Evolutionary conservation across 768 basidiomycete genomes (phyloP), one percentile per base, ranked within the genome.

Genomic region (Phlegmacium glaucopus): DNA sequence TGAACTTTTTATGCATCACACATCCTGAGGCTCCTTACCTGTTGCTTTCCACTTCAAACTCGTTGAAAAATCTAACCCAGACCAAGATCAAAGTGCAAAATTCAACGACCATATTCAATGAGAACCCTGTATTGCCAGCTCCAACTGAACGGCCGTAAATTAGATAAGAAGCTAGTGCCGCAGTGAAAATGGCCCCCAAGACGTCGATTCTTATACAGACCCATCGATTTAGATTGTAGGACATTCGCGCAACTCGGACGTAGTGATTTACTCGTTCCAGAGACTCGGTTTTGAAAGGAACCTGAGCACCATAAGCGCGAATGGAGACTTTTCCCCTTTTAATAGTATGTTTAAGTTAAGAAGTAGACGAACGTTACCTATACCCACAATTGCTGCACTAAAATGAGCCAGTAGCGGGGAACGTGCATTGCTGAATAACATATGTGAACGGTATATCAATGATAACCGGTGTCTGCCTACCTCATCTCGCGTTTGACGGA

Each of bases 221-320:
- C 66, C 74, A 71, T 10, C 72, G 63, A 50, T 76, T 77, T 9
- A 76, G 58, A 55, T n/a, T n/a, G n/a, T n/a, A n/a, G n/a, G n/a
- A n/a, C n/a, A n/a, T n/a, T n/a, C n/a, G n/a, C n/a, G n/a, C 65
- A 28, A 75, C 64, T 26, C 72, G 63, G n/a, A 70, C 68, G 47
- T 77, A 84, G 16, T 69, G 67, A 61, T 87, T 76, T 34, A 85
- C 77, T 8, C 78, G 70, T 26, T 66, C 60, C 41, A 75, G 56
- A 6, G 76, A 73, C 50, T 77, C 70, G 32, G 49, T 45, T 51
- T 60, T 74, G 66, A 74, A 83, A 2, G 62, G 47, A 22, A 67
- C 61, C 63, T 85, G 73, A 6, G 78, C 80, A 4, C 77, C 77
- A 55, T 82, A 87, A 0, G 85, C 85, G 28, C 85, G 72, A 47